Conservation (phyloP, 495 filamentous ascomycete genomes). For the Umbilicaria muhlenbergii region DNA sequence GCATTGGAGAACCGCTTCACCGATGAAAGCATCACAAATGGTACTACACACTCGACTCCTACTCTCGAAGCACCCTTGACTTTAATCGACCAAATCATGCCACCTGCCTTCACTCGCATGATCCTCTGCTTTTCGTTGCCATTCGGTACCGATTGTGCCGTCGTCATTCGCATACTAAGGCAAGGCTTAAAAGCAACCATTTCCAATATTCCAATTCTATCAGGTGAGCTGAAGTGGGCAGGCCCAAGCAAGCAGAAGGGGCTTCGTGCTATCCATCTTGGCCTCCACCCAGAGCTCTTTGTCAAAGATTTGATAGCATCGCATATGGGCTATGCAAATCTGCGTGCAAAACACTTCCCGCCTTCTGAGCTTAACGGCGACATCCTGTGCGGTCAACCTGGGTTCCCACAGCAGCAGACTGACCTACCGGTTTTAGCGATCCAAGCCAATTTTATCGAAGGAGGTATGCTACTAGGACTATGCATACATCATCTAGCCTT, state of each 20-base stretch:
- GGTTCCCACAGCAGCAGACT: slow-evolving; percentile 19
- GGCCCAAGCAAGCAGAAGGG: not conserved
- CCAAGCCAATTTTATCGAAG: slow-evolving; percentile 25
- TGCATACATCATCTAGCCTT: slow-evolving; percentile 20
- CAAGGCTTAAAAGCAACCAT: slow-evolving; percentile 1
- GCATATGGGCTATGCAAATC: slow-evolving; percentile 14
- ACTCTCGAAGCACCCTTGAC: too few relatives aligned
- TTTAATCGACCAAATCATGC: too few relatives aligned
- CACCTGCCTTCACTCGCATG: too few relatives aligned
- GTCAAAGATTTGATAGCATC: slow-evolving; percentile 19
- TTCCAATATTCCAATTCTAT: not conserved
- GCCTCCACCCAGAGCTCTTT: slow-evolving; percentile 3
- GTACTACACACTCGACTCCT: too few relatives aligned
- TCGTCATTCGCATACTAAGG: not conserved
- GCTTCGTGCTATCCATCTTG: not conserved
- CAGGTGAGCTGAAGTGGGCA: not conserved
- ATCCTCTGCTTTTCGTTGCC: not conserved
- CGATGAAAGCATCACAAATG: too few relatives aligned
- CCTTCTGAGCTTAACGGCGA: slow-evolving; percentile 18
- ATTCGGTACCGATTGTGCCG: not conserved
- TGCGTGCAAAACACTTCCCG: slow-evolving; percentile 20
- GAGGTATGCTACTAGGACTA: slow-evolving; percentile 15
- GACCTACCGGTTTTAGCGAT: slow-evolving; percentile 15
- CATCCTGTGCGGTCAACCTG: slow-evolving; percentile 15
- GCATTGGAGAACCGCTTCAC: too few relatives aligned